phyloP scores from a whole-genome alignment of 2,329 filamentous ascomycete species.

The Claviceps sorghi region DNA sequence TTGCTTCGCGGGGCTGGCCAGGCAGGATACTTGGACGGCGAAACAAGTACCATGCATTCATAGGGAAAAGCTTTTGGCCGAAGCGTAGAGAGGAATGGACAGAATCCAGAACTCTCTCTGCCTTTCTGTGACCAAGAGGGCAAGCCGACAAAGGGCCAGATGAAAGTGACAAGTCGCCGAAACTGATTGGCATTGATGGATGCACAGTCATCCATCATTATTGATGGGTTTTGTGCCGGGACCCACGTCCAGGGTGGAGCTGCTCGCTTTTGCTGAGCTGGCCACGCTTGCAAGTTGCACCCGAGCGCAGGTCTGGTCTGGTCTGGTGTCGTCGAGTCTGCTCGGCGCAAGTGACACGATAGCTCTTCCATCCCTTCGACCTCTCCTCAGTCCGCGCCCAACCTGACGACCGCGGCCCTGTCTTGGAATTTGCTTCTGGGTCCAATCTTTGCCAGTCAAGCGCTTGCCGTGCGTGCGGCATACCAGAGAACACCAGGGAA shows the following conservation, averaged over 20 bases:
- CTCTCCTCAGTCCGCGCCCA: constrained; percentile 3
- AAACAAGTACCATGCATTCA: too few relatives aligned
- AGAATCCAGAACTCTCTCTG: too few relatives aligned
- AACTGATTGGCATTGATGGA: too few relatives aligned
- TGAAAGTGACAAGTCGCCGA: too few relatives aligned
- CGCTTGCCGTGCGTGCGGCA: constrained; percentile 4
- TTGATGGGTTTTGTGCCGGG: neutral
- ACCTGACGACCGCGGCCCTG: constrained; percentile 5
- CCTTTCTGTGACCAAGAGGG: too few relatives aligned
- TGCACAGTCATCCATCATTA: neutral
- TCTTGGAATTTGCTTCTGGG: constrained; percentile 1
- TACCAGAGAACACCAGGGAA: too few relatives aligned
- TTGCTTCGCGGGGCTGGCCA: too few relatives aligned
- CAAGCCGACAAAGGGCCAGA: too few relatives aligned
- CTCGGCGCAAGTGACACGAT: neutral
- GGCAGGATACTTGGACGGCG: too few relatives aligned
- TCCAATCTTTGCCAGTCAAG: neutral
- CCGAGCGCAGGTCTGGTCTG: too few relatives aligned
- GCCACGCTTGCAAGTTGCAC: neutral
- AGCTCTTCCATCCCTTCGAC: constrained; percentile 3
- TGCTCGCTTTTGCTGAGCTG: neutral
- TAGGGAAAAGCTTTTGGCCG: too few relatives aligned
- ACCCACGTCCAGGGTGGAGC: neutral
- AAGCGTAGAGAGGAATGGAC: too few relatives aligned
- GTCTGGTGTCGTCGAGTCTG: neutral